Percentiles rank a stretch among this genome's conserved stretches.
Evolutionary conservation across 208 protist genomes (phyloP).

Genomic region (Trypanosoma conorhini): DNA sequence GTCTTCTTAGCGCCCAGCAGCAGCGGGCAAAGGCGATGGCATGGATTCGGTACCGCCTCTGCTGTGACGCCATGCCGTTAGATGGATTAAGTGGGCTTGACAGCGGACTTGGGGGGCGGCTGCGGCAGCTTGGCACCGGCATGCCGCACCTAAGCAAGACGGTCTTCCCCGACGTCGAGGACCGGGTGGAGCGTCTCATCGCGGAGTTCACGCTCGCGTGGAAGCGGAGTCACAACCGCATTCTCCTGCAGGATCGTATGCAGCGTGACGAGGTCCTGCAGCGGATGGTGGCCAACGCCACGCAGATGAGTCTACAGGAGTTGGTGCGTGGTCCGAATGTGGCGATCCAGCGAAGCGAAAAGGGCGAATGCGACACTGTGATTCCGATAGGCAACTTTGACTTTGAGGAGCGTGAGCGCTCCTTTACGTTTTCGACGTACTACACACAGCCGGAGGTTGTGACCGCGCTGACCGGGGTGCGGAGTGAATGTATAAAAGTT

Average conservation of each 20-base stretch:
- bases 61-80: constrained; percentile 93
- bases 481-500: constrained; percentile 89
- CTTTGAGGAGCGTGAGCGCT: constrained; percentile 72
- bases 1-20: constrained; percentile 74
- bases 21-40: constrained; percentile 86
- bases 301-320: constrained; percentile 87
- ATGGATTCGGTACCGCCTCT: constrained; percentile 92
- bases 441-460: constrained; percentile 94
- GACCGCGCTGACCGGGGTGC: constrained; percentile 85
- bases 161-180: constrained; percentile 73
- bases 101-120: constrained; percentile 50
- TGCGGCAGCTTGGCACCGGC: constrained; percentile 76
- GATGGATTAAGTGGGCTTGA: constrained; percentile 72
- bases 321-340: constrained; percentile 82
- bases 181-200: constrained; percentile 73
- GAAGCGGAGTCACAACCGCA: constrained; percentile 90
- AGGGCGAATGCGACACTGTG: constrained; percentile 56
- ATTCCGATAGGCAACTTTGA: constrained; percentile 67
- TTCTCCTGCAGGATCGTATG: constrained; percentile 89
- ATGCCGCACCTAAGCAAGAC: constrained; percentile 81
- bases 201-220: constrained; percentile 89
- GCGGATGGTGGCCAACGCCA: constrained; percentile 78
- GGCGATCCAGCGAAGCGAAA: constrained; percentile 61
- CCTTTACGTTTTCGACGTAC: constrained; percentile 94
- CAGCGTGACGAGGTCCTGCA: constrained; percentile 69